Percentiles rank a stretch among this genome's conserved stretches.
phyloP scores from a whole-genome alignment of 345 rosid species.

The Syzygium aromaticum region DNA sequence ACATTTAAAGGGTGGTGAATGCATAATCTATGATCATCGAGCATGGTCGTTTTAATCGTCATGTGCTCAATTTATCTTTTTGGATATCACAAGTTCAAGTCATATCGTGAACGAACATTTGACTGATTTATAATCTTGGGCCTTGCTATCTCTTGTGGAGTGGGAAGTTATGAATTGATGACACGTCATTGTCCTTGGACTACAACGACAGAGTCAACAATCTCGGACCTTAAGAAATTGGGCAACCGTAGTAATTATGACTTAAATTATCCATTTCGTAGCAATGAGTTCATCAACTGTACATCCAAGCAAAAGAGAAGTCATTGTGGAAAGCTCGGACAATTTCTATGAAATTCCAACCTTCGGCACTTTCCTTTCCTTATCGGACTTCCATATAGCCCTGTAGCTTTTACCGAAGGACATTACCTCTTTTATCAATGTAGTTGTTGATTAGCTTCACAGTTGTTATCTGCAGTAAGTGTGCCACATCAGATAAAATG shows the following conservation, averaged over 20 bases:
- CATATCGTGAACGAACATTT: neutral
- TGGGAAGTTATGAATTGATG: neutral
- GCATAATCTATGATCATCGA: neutral
- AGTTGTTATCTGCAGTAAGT: neutral
- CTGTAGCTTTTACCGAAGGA: neutral
- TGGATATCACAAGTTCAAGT: accelerated
- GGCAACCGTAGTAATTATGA: neutral
- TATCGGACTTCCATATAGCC: neutral
- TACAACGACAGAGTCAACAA: neutral
- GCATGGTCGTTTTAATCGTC: neutral
- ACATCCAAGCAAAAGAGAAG: neutral
- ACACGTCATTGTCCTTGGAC: neutral
- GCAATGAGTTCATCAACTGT: neutral
- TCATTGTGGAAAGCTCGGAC: neutral
- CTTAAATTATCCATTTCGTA: neutral
- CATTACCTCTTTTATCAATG: neutral
- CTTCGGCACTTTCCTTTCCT: neutral
- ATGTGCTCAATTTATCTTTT: neutral
- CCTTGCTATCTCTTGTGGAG: neutral
- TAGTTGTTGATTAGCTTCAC: neutral
- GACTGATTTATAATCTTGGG: neutral
- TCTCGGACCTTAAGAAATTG: neutral
- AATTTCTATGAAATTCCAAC: neutral
- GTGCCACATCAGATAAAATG: neutral
- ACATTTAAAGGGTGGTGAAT: neutral